Evolutionary conservation across 2,329 filamentous ascomycete species (phyloP).

Genomic region (Beauveria sp.): DNA sequence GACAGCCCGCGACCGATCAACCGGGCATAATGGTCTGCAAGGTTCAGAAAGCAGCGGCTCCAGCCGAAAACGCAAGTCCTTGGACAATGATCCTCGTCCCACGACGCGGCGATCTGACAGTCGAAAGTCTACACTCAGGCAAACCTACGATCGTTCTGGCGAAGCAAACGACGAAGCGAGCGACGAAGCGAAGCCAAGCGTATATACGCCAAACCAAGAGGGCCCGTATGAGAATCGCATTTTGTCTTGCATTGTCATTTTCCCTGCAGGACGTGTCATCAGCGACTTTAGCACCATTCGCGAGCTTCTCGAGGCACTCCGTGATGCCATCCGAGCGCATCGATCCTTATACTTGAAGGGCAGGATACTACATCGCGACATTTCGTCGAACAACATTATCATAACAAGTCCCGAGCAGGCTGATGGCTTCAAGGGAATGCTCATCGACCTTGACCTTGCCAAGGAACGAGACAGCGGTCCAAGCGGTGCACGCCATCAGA

Average conservation of each 20-base stretch:
- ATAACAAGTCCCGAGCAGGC: constrained; percentile 18
- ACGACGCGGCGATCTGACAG: constrained; percentile 11
- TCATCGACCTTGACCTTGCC: constrained; percentile 17
- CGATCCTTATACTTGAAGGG: constrained; percentile 24
- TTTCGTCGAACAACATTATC: constrained; percentile 33
- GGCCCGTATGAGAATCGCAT: constrained; percentile 13
- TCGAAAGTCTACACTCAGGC: constrained; percentile 10
- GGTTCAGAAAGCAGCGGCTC: constrained; percentile 2
- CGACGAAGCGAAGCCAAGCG: constrained; percentile 7
- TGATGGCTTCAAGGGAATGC: constrained; percentile 14
- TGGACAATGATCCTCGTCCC: constrained; percentile 5
- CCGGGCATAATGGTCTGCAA: not conserved
- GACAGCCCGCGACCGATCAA: not conserved
- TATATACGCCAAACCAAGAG: constrained; percentile 11
- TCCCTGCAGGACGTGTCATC: constrained; percentile 14
- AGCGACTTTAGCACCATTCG: constrained; percentile 18
- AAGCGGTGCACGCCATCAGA: constrained; percentile 1
- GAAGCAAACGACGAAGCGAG: not conserved
- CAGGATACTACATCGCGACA: constrained; percentile 28
- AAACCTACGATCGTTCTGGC: not conserved
- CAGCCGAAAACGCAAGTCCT: constrained; percentile 9
- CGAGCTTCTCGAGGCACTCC: constrained; percentile 27
- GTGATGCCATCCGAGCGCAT: constrained; percentile 30
- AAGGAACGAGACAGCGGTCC: constrained; percentile 6
- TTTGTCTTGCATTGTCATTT: constrained; percentile 9